A percentile compares a stretch with the other conserved stretches of the same genome.
Conservation (phyloP, 495 filamentous ascomycete genomes). For the Friedmanniomyces simplex region DNA sequence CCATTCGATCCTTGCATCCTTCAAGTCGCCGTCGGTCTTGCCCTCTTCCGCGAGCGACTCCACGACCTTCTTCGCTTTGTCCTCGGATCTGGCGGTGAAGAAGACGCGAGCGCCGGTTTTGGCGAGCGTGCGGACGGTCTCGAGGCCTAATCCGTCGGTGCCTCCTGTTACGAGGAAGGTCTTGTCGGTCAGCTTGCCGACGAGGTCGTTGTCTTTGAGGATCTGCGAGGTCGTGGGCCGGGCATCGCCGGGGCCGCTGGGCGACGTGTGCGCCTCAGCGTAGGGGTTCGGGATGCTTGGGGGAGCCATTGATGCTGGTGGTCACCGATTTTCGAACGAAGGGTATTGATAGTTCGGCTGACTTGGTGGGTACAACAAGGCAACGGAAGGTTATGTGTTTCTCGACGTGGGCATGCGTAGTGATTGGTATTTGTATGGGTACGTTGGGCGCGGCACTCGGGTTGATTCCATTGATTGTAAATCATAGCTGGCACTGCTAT, state of each 20-base stretch:
- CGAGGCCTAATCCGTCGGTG: conserved; percentile 44
- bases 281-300: conserved; percentile 19
- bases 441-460: no score
- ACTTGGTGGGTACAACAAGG: background rate
- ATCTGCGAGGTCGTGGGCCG: conserved; percentile 49
- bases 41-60: conserved; percentile 11
- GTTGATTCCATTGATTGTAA: no score
- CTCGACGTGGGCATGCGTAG: no score
- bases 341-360: background rate
- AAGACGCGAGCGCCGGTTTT: conserved; percentile 41
- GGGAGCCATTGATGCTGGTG: background rate
- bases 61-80: conserved; percentile 29
- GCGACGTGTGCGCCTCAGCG: conserved; percentile 32
- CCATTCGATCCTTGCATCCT: conserved; percentile 19
- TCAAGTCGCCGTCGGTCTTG: background rate
- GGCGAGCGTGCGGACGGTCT: conserved; percentile 38
- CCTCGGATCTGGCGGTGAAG: conserved; percentile 33
- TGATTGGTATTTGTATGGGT: no score
- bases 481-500: no score
- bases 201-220: conserved; percentile 38
- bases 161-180: conserved; percentile 42
- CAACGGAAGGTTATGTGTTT: no score
- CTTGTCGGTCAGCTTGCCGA: conserved; percentile 36
- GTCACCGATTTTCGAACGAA: background rate
- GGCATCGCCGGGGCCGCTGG: conserved; percentile 41